These are phyloP conservation scores for Fusarium sp. DNA, from an alignment of 2,329 filamentous ascomycete genomes.

Conservation along the genomic window DNA sequence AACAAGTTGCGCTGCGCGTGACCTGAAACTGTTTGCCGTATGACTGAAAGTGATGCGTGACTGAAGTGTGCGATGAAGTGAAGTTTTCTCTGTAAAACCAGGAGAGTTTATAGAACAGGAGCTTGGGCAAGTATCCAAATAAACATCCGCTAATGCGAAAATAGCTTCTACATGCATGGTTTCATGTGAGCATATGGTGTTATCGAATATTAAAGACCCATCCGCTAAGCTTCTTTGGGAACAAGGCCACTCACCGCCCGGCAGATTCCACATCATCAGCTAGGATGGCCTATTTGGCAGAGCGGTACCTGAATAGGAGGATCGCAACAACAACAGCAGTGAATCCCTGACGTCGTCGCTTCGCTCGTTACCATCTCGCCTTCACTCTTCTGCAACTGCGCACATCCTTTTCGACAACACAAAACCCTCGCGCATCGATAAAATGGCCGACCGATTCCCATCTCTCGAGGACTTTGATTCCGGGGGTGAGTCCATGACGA, in stretches of 20 bases:
- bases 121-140: constrained; percentile 40
- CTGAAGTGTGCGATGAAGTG: constrained; percentile 31
- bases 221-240: constrained; percentile 18
- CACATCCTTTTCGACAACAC: background rate
- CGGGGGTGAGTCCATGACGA: constrained; percentile 61
- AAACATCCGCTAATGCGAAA: constrained; percentile 38
- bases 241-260: constrained; percentile 48
- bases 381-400: background rate
- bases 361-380: constrained; percentile 5
- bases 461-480: constrained; percentile 83
- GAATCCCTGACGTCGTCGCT: constrained; percentile 32
- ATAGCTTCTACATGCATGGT: constrained; percentile 43
- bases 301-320: constrained; percentile 46
- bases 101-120: constrained; percentile 38
- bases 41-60: constrained; percentile 32
- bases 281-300: constrained; percentile 43
- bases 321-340: constrained; percentile 32
- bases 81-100: constrained; percentile 42
- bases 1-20: constrained; percentile 9
- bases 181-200: constrained; percentile 26
- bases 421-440: constrained; percentile 34
- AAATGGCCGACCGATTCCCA: constrained; percentile 83
- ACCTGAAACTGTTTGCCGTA: constrained; percentile 29
- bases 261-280: constrained; percentile 51
- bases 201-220: constrained; percentile 36